These are phyloP conservation scores for Cadophora sp. DNA, from an alignment of 2,329 filamentous ascomycete species.

Conservation along the genomic window DNA sequence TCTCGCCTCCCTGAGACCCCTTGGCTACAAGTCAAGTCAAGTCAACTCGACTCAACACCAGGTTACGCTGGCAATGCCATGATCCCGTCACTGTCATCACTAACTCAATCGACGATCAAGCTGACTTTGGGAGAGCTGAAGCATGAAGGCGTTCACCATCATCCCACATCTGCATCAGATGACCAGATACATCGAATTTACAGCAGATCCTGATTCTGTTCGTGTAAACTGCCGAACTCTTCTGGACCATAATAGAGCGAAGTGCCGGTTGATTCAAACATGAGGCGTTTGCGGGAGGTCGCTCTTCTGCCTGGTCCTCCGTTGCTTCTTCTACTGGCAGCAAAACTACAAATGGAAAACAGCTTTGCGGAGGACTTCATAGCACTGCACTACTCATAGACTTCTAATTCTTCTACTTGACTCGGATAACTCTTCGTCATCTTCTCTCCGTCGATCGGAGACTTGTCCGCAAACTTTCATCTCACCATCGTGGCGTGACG, in stretches of 20 bases:
- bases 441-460: not conserved
- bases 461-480: slow-evolving; percentile 4
- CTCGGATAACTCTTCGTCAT: not conserved
- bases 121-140: slow-evolving; percentile 8
- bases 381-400: not conserved
- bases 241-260: not conserved
- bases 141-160: not conserved
- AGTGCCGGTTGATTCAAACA: slow-evolving; percentile 9
- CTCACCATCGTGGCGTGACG: slow-evolving; percentile 16
- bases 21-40: slow-evolving; percentile 16
- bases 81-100: not conserved
- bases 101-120: slow-evolving; percentile 13
- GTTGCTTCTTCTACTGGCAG: not conserved
- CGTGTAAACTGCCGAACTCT: not conserved
- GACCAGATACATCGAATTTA: not conserved
- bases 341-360: not conserved
- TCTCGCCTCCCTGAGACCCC: not conserved
- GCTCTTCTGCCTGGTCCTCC: not conserved
- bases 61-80: slow-evolving; percentile 2
- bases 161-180: not conserved
- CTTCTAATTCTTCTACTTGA: not conserved
- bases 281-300: not conserved
- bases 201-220: slow-evolving; percentile 10
- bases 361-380: not conserved
- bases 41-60: not conserved